Percentiles rank a stretch among this genome's conserved stretches.
These are phyloP conservation scores for Pseudisothecium myosuroides DNA, from an alignment of 225 moss, liverwort and hornwort genomes.

Conservation along the genomic window DNA sequence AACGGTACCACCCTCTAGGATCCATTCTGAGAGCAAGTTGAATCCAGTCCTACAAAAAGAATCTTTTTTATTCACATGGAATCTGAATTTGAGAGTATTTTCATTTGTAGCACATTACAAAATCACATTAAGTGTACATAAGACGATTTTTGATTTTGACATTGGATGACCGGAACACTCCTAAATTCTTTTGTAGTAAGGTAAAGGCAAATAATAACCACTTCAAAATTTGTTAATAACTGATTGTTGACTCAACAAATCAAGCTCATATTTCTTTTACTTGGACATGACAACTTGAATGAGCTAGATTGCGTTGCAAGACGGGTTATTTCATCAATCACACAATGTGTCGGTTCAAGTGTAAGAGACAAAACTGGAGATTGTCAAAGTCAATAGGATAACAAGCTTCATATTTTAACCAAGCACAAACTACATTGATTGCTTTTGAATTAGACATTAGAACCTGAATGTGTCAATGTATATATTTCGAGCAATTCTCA, in stretches of 20 bases:
- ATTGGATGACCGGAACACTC: background rate
- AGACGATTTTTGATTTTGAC: background rate
- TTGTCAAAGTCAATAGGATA: background rate
- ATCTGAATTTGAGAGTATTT: background rate
- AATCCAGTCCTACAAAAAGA: background rate
- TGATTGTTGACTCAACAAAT: background rate
- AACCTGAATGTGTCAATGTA: background rate
- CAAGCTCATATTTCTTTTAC: background rate
- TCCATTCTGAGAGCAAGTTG: background rate
- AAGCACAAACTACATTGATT: background rate
- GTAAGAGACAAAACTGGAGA: background rate
- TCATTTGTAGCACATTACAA: background rate
- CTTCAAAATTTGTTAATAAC: background rate
- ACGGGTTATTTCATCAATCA: background rate
- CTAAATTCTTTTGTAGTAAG: too few species aligned
- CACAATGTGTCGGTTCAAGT: background rate
- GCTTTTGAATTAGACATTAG: background rate
- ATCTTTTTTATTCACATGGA: background rate
- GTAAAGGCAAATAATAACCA: background rate
- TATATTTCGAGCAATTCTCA: background rate
- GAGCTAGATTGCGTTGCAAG: background rate
- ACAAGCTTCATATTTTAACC: background rate
- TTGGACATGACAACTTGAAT: background rate
- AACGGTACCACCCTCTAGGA: background rate
- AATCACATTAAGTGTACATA: background rate